Evolutionary conservation across 768 basidiomycete genomes (phyloP).

Genomic region (Tulasnella sp.): DNA sequence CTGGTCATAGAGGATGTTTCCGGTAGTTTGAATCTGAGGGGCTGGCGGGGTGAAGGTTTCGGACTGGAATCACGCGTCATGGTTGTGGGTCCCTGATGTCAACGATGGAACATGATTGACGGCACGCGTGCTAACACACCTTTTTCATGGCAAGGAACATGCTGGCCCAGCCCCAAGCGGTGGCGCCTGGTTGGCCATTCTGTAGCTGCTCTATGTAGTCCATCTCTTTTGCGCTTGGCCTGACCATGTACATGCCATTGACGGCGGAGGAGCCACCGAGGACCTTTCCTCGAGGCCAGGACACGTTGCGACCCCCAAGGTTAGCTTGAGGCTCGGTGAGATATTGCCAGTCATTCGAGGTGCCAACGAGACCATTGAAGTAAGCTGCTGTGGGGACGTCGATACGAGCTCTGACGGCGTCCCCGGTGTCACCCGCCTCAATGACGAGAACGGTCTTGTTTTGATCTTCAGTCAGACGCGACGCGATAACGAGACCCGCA

Average conservation of each 20-base stretch:
- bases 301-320: slow-evolving; percentile 32
- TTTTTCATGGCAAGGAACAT: slow-evolving; percentile 36
- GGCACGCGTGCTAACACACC: not conserved
- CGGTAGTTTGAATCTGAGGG: slow-evolving; percentile 29
- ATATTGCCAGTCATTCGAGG: slow-evolving; percentile 45
- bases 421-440: slow-evolving; percentile 17
- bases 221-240: slow-evolving; percentile 38
- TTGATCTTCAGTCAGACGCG: slow-evolving; percentile 14
- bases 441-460: slow-evolving; percentile 14
- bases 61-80: slow-evolving; percentile 20
- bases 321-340: slow-evolving; percentile 37
- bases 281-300: slow-evolving; percentile 42
- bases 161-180: slow-evolving; percentile 37
- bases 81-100: not conserved
- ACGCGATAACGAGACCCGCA: slow-evolving; percentile 15
- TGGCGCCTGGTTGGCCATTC: not conserved
- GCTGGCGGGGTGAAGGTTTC: slow-evolving; percentile 48
- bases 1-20: slow-evolving; percentile 36
- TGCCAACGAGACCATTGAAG: slow-evolving; percentile 36
- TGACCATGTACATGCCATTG: slow-evolving; percentile 56
- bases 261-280: slow-evolving; percentile 58
- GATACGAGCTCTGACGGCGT: slow-evolving; percentile 20
- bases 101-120: too few relatives aligned
- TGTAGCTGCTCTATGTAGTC: slow-evolving; percentile 35
- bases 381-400: slow-evolving; percentile 43